A percentile compares a stretch with the other conserved stretches of the same genome.
Evolutionary conservation across 2,329 filamentous ascomycete species (phyloP).

Genomic region (Penicillium sp.): DNA sequence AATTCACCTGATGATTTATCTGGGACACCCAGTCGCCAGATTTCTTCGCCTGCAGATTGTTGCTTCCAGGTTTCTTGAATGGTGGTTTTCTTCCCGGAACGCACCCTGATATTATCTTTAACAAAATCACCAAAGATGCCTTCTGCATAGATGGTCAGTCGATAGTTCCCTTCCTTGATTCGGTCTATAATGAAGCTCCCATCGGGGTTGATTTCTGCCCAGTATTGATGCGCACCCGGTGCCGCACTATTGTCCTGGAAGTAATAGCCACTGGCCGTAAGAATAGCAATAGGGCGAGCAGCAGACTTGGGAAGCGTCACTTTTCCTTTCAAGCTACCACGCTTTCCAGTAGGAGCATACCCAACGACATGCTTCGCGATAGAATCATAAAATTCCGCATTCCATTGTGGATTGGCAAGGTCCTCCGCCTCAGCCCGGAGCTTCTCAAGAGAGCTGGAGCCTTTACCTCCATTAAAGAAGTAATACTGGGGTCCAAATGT

Average conservation of each 20-base stretch:
- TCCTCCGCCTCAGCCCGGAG: conserved; percentile 60
- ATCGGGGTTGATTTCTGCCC: conserved; percentile 55
- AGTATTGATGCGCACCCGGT: conserved; percentile 64
- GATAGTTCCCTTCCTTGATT: conserved; percentile 63
- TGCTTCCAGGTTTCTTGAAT: conserved; percentile 53
- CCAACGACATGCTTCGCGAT: conserved; percentile 64
- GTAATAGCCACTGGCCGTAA: conserved; percentile 57
- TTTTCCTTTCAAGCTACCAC: conserved; percentile 57
- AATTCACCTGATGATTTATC: conserved; percentile 67
- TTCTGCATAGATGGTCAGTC: conserved; percentile 66
- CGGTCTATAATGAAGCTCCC: conserved; percentile 58
- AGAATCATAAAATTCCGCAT: conserved; percentile 65
- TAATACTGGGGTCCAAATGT: conserved; percentile 69
- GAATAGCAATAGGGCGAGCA: conserved; percentile 58
- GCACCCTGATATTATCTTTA: conserved; percentile 56
- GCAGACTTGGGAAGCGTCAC: conserved; percentile 59
- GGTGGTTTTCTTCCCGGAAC: conserved; percentile 46
- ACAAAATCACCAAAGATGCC: conserved; percentile 65
- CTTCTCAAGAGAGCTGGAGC: conserved; percentile 50
- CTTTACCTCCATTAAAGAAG: conserved; percentile 63
- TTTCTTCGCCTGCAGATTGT: conserved; percentile 61
- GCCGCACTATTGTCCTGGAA: conserved; percentile 65
- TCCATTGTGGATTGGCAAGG: conserved; percentile 59
- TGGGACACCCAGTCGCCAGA: conserved; percentile 67
- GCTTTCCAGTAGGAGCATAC: conserved; percentile 58